Evolutionary conservation across 2,329 filamentous ascomycete genomes (phyloP).

Genomic region (Aspergillus cejpii): DNA sequence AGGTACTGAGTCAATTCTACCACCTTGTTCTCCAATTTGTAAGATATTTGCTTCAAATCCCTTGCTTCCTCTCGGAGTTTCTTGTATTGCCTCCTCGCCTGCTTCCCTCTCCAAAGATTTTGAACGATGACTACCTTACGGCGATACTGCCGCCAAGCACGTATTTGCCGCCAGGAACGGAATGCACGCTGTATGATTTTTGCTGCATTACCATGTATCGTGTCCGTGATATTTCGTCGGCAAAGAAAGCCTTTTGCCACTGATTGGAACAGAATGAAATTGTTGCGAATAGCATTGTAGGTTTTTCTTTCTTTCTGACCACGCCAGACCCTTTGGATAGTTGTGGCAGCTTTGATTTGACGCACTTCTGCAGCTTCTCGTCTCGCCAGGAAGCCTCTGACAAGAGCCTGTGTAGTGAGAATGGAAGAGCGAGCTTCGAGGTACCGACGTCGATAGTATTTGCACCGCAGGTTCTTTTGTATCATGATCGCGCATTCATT

Average conservation of each 20-base stretch:
- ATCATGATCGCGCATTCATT: slow-evolving; percentile 96
- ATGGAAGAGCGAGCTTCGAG: slow-evolving; percentile 78
- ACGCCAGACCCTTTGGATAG: slow-evolving; percentile 91
- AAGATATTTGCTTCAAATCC: slow-evolving; percentile 98
- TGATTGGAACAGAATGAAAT: slow-evolving; percentile 83
- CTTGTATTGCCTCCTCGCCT: slow-evolving; percentile 80
- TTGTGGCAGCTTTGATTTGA: slow-evolving; percentile 78
- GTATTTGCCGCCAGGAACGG: slow-evolving; percentile 71
- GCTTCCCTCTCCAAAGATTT: slow-evolving; percentile 82
- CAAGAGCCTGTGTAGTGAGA: slow-evolving; percentile 68
- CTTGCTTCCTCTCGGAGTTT: slow-evolving; percentile 86
- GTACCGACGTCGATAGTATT: slow-evolving; percentile 90
- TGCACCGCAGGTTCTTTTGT: slow-evolving; percentile 93
- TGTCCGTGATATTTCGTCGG: slow-evolving; percentile 88
- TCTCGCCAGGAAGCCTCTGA: slow-evolving; percentile 71
- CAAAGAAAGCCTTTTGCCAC: slow-evolving; percentile 86
- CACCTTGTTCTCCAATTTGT: slow-evolving; percentile 99
- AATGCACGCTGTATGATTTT: slow-evolving; percentile 84
- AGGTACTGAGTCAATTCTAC: slow-evolving; percentile 93
- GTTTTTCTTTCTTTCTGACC: slow-evolving; percentile 81
- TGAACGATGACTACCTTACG: slow-evolving; percentile 85
- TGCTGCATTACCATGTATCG: slow-evolving; percentile 84
- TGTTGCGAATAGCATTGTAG: slow-evolving; percentile 70
- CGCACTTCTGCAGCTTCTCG: slow-evolving; percentile 72
- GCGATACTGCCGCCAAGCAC: slow-evolving; percentile 79